Conservation (phyloP, 495 filamentous ascomycete genomes). For the Penicillium verhagenii region DNA sequence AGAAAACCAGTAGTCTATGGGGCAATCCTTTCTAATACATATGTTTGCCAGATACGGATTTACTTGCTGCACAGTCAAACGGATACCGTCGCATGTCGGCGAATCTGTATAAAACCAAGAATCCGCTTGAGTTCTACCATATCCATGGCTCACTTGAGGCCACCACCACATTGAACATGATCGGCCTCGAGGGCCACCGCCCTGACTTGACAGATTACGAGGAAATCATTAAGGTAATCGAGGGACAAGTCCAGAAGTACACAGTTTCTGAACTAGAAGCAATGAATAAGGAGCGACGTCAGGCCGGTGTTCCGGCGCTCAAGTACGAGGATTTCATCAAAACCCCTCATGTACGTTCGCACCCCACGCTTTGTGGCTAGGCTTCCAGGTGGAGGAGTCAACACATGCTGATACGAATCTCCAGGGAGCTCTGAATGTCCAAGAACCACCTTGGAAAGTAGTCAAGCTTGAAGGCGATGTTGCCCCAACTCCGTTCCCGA, state of each 20-base stretch:
- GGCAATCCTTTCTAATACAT: neutral
- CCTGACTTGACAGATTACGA: slow-evolving; percentile 65
- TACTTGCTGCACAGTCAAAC: slow-evolving; percentile 67
- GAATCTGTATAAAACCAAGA: slow-evolving; percentile 71
- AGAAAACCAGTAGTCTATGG: neutral
- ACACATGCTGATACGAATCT: slow-evolving; percentile 11
- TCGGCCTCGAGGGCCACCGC: slow-evolving; percentile 62
- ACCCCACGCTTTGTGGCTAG: neutral
- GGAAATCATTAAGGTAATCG: slow-evolving; percentile 65
- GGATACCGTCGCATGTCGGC: slow-evolving; percentile 73
- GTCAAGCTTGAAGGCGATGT: slow-evolving; percentile 43
- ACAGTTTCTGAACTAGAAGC: slow-evolving; percentile 61
- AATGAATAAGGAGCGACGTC: slow-evolving; percentile 59
- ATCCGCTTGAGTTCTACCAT: slow-evolving; percentile 65
- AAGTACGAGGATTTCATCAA: slow-evolving; percentile 64
- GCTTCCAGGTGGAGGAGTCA: neutral
- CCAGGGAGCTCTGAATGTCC: slow-evolving; percentile 47
- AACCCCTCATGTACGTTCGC: slow-evolving; percentile 55
- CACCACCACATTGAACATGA: slow-evolving; percentile 65
- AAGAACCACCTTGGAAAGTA: slow-evolving; percentile 56
- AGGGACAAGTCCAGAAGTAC: slow-evolving; percentile 61
- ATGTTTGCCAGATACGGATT: slow-evolving; percentile 65
- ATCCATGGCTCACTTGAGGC: slow-evolving; percentile 78
- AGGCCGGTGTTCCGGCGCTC: slow-evolving; percentile 65
- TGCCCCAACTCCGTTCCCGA: slow-evolving; percentile 54